These are phyloP conservation scores for Vicia faba DNA, from an alignment of 306 rosid species.

Conservation along the genomic window DNA sequence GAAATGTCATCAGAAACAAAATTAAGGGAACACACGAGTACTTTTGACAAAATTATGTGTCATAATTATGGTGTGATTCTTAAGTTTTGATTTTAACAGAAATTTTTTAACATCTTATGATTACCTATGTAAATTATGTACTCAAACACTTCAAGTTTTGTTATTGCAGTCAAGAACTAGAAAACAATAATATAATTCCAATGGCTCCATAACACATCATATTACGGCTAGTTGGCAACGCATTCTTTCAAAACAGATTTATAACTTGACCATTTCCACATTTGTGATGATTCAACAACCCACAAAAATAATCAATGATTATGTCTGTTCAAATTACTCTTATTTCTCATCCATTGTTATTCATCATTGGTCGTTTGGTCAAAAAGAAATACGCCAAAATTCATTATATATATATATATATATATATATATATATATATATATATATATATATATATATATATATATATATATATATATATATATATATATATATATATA, in stretches of 20 bases:
- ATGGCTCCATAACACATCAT: slow-evolving; percentile 1
- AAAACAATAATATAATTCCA: slow-evolving; percentile 24
- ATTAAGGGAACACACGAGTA: no score
- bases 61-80: neutral
- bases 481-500: no score
- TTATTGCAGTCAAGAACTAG: slow-evolving; percentile 4
- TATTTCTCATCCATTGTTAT: neutral
- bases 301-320: slow-evolving; percentile 17
- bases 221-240: slow-evolving; percentile 6
- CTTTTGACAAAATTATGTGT: neutral
- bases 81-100: neutral
- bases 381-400: neutral
- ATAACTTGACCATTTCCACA: slow-evolving; percentile 11
- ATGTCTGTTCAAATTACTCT: slow-evolving; percentile 21
- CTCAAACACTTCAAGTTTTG: neutral
- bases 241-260: neutral
- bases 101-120: neutral
- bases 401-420: no score
- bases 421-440: no score
- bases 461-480: no score
- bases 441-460: no score
- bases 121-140: neutral
- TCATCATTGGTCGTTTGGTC: neutral
- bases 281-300: slow-evolving; percentile 29
- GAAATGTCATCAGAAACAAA: no score